Base-by-base conservation (phyloP, 2,329 filamentous ascomycete genomes). In the Aureobasidium lini region DNA sequence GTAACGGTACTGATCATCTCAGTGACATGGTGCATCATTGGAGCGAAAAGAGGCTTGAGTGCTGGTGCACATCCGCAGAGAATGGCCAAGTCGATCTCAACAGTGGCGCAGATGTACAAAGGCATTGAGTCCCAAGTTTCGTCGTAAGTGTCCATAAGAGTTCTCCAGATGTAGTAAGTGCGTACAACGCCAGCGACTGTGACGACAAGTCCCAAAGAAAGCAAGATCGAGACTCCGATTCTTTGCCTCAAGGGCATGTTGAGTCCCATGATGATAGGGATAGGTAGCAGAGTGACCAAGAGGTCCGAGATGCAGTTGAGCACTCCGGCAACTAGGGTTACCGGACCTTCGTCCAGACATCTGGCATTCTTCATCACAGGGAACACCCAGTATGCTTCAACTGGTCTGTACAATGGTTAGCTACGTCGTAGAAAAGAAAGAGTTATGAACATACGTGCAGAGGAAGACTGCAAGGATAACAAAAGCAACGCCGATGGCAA, bases 21-120 rank as follows among this genome's bases (percentile, higher is more conserved):
- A 29, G 44, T 49, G 36, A 58, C 54, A 7, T 49, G 43, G 1
- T 34, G 18, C 1, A 60, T 46, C 29, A 54, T 37, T 2, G 57
- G 48, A 13, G 47, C 40, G 15, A 61, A 63, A 50, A 73, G 63
- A 3, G 70, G 66, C 46, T 72, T 71, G 49, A 71, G 66, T 1
- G 72, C 67, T 32, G 72, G 72, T 8, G 69, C 71, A 57, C 71
- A 73, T 43, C 71, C 71, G 62, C 72, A 74, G 16, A 74, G 70
- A 68, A 79, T 71, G 9, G 73, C 76, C 6, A 79, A 61, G 60
- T 79, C 75, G 8, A 78, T 74, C 63, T 79, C 76, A 2, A 79
- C 71, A 0, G 74, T 72, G 4, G 76, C 75, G 44, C 71, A 71
- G n/a, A 78, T 77, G 74, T 76, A 79, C 0, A 78, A 65, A 6